Percentiles rank a stretch among this genome's conserved stretches.
Evolutionary conservation across 2,329 filamentous ascomycete genomes (phyloP).

Genomic region (Hypoxylon sp.): DNA sequence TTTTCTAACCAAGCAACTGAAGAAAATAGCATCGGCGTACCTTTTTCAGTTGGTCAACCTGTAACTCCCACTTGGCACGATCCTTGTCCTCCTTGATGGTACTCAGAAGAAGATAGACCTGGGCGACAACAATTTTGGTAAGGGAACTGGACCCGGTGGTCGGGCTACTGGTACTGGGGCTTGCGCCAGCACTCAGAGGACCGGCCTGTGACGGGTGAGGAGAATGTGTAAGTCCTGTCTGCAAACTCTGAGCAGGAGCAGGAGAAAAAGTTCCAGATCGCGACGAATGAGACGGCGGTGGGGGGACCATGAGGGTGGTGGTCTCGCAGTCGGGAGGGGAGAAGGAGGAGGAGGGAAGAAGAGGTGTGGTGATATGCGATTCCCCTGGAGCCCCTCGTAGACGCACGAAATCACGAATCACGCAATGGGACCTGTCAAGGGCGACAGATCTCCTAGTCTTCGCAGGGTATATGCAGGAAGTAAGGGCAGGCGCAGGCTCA

Average conservation of each 20-base stretch:
- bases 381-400: slow-evolving; percentile 53
- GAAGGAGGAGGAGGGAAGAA: slow-evolving; percentile 41
- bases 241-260: slow-evolving; percentile 70
- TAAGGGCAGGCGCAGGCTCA: slow-evolving; percentile 42
- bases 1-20: not conserved
- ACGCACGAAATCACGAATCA: slow-evolving; percentile 42
- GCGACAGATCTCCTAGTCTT: slow-evolving; percentile 28
- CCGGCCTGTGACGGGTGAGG: slow-evolving; percentile 71
- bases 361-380: slow-evolving; percentile 44
- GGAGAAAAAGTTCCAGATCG: slow-evolving; percentile 76
- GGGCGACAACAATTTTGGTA: slow-evolving; percentile 93
- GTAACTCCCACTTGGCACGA: slow-evolving; percentile 90
- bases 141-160: slow-evolving; percentile 75
- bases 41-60: slow-evolving; percentile 92
- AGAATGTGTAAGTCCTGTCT: slow-evolving; percentile 70
- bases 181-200: slow-evolving; percentile 72
- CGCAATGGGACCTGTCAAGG: slow-evolving; percentile 33
- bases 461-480: slow-evolving; percentile 20
- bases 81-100: slow-evolving; percentile 95
- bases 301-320: slow-evolving; percentile 56
- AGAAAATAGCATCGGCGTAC: slow-evolving; percentile 64
- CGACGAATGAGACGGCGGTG: slow-evolving; percentile 60
- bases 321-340: slow-evolving; percentile 45
- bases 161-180: slow-evolving; percentile 73
- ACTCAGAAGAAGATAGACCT: slow-evolving; percentile 94